These are phyloP conservation scores for Globisporangium apiculatum DNA, from an alignment of 352 stramenopile species.

Conservation along the genomic window DNA sequence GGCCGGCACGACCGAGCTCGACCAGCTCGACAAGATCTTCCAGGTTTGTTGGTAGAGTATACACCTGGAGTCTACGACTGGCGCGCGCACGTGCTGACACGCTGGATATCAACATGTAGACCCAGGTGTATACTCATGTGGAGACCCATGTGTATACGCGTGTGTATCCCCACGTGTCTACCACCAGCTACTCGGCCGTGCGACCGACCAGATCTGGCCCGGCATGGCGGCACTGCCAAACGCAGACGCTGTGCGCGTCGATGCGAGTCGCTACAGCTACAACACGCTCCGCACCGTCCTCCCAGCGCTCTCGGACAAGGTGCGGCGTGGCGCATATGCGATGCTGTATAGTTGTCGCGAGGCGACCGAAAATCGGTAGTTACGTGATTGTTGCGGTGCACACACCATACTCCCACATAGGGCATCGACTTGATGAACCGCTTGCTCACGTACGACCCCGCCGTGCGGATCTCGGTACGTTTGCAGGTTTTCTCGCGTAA, in stretches of 20 bases:
- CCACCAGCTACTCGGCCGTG: conserved; percentile 41
- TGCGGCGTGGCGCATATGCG: background rate
- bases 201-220: conserved; percentile 54
- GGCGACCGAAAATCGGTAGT: no score
- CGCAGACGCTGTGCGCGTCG: conserved; percentile 30
- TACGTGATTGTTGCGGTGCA: no score
- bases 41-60: conserved; percentile 12
- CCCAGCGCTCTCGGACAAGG: conserved; percentile 29
- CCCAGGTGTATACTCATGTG: background rate
- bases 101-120: no score
- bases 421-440: conserved; percentile 41
- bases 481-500: no score
- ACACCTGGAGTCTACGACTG: no score
- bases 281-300: conserved; percentile 33
- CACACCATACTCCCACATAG: background rate
- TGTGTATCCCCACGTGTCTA: background rate
- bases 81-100: no score
- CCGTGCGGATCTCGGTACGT: conserved; percentile 38
- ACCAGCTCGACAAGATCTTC: conserved; percentile 73
- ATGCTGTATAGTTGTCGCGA: no score
- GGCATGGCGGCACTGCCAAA: conserved; percentile 36
- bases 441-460: conserved; percentile 48
- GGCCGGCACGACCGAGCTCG: conserved; percentile 49
- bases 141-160: background rate
- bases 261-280: conserved; percentile 24